A percentile compares a stretch with the other conserved stretches of the same genome.
These are phyloP conservation scores for Chrysosporium queenslandicum DNA, from an alignment of 2,329 filamentous ascomycete genomes.

Conservation along the genomic window DNA sequence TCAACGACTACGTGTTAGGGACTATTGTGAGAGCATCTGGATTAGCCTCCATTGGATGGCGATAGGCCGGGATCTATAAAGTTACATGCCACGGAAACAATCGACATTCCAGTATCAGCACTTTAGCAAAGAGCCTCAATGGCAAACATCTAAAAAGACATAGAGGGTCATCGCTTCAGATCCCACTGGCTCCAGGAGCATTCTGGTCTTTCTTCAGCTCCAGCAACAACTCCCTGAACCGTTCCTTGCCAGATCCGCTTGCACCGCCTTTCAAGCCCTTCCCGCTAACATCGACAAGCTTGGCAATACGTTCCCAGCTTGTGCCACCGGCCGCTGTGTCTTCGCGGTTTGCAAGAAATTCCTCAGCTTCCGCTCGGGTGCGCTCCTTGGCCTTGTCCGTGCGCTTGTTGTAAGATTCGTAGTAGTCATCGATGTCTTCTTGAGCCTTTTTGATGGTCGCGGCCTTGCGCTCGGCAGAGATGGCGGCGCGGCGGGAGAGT, in stretches of 20 bases:
- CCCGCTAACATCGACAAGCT: constrained; percentile 92
- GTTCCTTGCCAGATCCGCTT: constrained; percentile 84
- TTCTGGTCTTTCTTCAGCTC: constrained; percentile 91
- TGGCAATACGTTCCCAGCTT: constrained; percentile 96
- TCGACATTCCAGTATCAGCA: background rate
- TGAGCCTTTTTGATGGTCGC: constrained; percentile 83
- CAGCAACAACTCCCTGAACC: constrained; percentile 81
- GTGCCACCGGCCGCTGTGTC: constrained; percentile 91
- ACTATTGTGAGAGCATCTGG: background rate
- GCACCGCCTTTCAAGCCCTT: constrained; percentile 83
- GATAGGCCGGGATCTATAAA: background rate
- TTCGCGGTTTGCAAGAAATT: constrained; percentile 79
- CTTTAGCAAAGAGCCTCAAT: background rate
- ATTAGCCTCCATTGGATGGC: background rate
- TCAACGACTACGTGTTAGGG: background rate
- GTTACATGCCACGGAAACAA: background rate
- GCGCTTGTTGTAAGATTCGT: constrained; percentile 98
- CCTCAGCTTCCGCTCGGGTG: constrained; percentile 82
- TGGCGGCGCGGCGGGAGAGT: constrained; percentile 72
- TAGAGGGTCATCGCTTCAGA: constrained; percentile 22
- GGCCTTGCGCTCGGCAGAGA: constrained; percentile 70
- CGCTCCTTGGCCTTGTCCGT: constrained; percentile 87
- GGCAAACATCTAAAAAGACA: background rate
- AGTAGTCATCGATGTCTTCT: constrained; percentile 95
- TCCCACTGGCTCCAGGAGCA: constrained; percentile 50